A percentile compares a stretch with the other conserved stretches of the same genome.
These are phyloP conservation scores for Starmerella apicola DNA, from an alignment of 805 yeast species.

Conservation along the genomic window DNA sequence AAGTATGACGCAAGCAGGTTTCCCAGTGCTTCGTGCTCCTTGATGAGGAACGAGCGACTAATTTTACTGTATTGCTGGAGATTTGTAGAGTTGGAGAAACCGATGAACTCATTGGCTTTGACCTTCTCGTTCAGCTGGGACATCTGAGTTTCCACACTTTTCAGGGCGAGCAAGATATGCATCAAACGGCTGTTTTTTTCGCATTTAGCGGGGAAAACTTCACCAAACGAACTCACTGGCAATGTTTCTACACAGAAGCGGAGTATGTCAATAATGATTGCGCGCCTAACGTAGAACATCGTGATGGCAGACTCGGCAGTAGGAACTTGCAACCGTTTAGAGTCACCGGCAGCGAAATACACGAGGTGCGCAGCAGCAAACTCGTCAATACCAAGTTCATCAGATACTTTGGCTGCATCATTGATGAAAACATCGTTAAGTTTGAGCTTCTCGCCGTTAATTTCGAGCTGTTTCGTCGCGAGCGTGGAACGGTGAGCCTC, in stretches of 20 bases:
- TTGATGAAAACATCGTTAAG: slow-evolving; percentile 56
- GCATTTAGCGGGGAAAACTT: not conserved
- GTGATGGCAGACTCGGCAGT: slow-evolving; percentile 41
- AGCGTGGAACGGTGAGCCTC: slow-evolving; percentile 27
- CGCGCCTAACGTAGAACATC: slow-evolving; percentile 55
- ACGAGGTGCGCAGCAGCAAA: slow-evolving; percentile 59
- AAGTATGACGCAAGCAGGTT: slow-evolving; percentile 44
- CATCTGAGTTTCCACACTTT: slow-evolving; percentile 44
- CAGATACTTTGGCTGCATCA: slow-evolving; percentile 45
- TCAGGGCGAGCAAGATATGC: slow-evolving; percentile 43
- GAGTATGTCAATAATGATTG: slow-evolving; percentile 48
- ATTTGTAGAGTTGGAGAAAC: slow-evolving; percentile 31
- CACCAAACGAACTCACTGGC: slow-evolving; percentile 3
- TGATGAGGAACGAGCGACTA: slow-evolving; percentile 49
- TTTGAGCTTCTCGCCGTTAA: slow-evolving; percentile 45
- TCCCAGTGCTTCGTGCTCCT: slow-evolving; percentile 60
- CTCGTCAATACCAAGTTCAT: slow-evolving; percentile 66
- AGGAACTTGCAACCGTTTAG: slow-evolving; percentile 29
- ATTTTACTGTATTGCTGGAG: slow-evolving; percentile 41
- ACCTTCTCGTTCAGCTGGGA: slow-evolving; percentile 38
- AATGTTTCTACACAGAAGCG: slow-evolving; percentile 13
- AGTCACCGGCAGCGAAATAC: slow-evolving; percentile 33
- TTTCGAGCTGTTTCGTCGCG: slow-evolving; percentile 32
- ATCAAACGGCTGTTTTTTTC: slow-evolving; percentile 26
- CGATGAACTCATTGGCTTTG: slow-evolving; percentile 43